These are phyloP conservation scores for Gamsiella multidivaricata DNA, from an alignment of 192 early-diverging fungal genomes.

Conservation along the genomic window DNA sequence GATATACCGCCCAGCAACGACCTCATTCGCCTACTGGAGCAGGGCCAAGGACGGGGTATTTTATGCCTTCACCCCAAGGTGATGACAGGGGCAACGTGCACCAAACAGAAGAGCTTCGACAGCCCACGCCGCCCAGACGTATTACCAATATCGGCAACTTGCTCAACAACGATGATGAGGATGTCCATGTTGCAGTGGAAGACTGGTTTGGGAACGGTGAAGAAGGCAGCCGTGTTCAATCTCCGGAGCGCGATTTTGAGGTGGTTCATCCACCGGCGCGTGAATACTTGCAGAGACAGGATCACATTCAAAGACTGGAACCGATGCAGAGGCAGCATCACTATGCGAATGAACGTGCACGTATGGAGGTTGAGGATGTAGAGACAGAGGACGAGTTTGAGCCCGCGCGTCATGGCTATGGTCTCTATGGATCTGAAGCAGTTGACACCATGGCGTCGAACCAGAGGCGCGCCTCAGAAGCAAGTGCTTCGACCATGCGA, in stretches of 20 bases:
- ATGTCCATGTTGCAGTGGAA: slow-evolving; percentile 44
- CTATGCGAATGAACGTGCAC: background rate
- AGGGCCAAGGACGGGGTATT: slow-evolving; percentile 24
- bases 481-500: background rate
- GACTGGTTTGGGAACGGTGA: slow-evolving; percentile 46
- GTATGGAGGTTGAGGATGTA: slow-evolving; percentile 21
- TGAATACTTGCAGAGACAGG: background rate
- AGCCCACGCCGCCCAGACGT: slow-evolving; percentile 33
- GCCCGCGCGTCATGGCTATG: background rate
- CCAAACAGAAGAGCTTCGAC: background rate
- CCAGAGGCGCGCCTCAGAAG: slow-evolving; percentile 25
- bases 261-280: background rate
- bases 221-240: slow-evolving; percentile 9
- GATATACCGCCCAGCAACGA: background rate
- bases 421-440: background rate
- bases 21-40: background rate
- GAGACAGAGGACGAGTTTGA: slow-evolving; percentile 46
- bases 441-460: background rate
- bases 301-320: background rate
- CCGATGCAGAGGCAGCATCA: background rate
- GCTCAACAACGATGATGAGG: slow-evolving; percentile 48
- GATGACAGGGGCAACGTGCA: background rate
- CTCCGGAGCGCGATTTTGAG: slow-evolving; percentile 18
- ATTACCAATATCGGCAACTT: slow-evolving; percentile 52
- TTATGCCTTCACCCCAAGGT: slow-evolving; percentile 5